These are phyloP conservation scores for Exophiala bonariae DNA, from an alignment of 2,329 filamentous ascomycete species.

Conservation along the genomic window DNA sequence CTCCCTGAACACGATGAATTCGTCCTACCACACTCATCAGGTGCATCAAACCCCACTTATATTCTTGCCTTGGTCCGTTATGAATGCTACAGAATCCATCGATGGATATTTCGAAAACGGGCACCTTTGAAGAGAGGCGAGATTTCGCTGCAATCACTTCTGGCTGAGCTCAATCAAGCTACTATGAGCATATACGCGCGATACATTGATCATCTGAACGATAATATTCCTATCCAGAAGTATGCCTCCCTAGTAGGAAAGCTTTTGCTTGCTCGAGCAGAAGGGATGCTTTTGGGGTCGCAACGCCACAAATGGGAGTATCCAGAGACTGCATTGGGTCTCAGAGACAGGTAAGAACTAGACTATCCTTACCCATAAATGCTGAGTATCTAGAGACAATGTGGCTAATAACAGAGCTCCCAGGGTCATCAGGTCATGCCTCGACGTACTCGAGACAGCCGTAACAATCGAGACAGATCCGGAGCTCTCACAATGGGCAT, in stretches of 20 bases:
- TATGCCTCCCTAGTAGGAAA: conserved; percentile 64
- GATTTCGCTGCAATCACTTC: conserved; percentile 59
- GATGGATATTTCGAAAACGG: conserved; percentile 66
- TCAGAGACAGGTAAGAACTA: conserved; percentile 57
- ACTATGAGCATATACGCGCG: conserved; percentile 61
- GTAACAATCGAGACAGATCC: conserved; percentile 55
- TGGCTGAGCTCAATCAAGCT: conserved; percentile 46
- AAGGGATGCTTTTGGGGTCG: conserved; percentile 68
- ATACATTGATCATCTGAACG: conserved; percentile 64
- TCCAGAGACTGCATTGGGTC: conserved; percentile 57
- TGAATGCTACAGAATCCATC: conserved; percentile 70
- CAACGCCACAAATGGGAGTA: conserved; percentile 34
- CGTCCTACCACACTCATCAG: too few relatives aligned
- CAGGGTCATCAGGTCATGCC: too few relatives aligned
- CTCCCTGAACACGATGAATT: conserved; percentile 71
- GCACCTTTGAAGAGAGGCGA: conserved; percentile 62
- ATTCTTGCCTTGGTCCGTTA: conserved; percentile 68
- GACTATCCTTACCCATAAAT: conserved; percentile 49
- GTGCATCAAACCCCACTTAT: conserved; percentile 46
- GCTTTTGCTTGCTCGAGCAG: conserved; percentile 60
- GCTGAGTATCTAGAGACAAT: not conserved
- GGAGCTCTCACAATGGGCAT: conserved; percentile 59
- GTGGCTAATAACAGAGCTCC: too few relatives aligned
- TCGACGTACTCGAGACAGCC: conserved; percentile 42
- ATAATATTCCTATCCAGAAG: conserved; percentile 59